phyloP scores from a whole-genome alignment of 768 basidiomycete species.

The Harrya chromipes region DNA sequence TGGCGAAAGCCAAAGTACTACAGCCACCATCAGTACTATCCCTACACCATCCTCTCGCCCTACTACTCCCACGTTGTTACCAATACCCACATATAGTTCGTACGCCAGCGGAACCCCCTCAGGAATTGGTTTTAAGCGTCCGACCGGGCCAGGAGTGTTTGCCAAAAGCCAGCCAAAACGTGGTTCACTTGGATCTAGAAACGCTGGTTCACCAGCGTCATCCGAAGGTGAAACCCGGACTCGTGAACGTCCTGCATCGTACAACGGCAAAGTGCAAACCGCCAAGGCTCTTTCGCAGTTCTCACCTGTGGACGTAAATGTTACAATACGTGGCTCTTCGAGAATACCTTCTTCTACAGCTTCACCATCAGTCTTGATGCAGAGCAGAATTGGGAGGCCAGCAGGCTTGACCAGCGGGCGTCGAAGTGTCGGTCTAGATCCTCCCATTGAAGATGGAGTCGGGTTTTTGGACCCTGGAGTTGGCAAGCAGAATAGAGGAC shows the following conservation, averaged over 20 bases:
- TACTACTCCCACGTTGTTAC: conserved; percentile 72
- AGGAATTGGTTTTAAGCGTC: conserved; percentile 55
- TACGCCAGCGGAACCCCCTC: conserved; percentile 37
- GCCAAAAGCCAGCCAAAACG: conserved; percentile 50
- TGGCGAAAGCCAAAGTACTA: conserved; percentile 51
- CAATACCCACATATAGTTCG: conserved; percentile 55
- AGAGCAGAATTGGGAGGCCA: conserved; percentile 46
- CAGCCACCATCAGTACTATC: conserved; percentile 58
- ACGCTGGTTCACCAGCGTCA: conserved; percentile 26
- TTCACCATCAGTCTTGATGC: conserved; percentile 34
- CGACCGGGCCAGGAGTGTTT: conserved; percentile 46
- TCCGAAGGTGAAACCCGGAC: conserved; percentile 25
- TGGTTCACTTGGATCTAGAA: conserved; percentile 57
- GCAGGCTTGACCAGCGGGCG: conserved; percentile 40
- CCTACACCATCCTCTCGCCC: conserved; percentile 69
- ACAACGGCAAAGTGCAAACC: conserved; percentile 20
- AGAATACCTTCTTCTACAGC: conserved; percentile 38
- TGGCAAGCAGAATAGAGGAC: conserved; percentile 24
- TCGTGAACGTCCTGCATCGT: conserved; percentile 29
- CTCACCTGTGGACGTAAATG: conserved; percentile 41
- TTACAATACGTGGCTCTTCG: conserved; percentile 45
- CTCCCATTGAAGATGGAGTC: conserved; percentile 17
- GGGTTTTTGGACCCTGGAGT: conserved; percentile 15
- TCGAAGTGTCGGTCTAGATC: conserved; percentile 39
- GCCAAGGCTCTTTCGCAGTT: conserved; percentile 41